Conservation (phyloP, 2,329 filamentous ascomycete genomes). For the Tolypocladium tropicale region DNA sequence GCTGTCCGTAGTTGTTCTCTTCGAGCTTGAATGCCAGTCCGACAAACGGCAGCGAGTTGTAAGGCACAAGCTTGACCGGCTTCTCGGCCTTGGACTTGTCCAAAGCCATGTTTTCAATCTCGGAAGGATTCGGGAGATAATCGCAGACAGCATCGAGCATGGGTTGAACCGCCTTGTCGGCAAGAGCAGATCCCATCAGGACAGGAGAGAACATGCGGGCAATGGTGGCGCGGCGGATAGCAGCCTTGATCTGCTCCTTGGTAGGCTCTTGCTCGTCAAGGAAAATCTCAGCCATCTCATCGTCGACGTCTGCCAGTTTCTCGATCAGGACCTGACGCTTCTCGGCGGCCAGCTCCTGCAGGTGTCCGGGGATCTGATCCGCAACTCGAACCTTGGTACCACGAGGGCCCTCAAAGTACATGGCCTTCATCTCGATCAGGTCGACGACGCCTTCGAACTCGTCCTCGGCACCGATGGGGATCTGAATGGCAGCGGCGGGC, state of each 20-base stretch:
- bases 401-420: conserved; percentile 80
- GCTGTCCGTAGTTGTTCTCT: conserved; percentile 95
- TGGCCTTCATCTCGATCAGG: conserved; percentile 80
- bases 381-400: conserved; percentile 68
- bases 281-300: conserved; percentile 93
- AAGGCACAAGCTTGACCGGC: conserved; percentile 78
- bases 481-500: conserved; percentile 83
- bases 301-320: conserved; percentile 92
- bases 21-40: conserved; percentile 97
- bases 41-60: conserved; percentile 88
- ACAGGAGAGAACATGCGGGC: conserved; percentile 84
- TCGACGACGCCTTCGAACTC: conserved; percentile 89
- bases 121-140: conserved; percentile 83
- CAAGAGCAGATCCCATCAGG: conserved; percentile 90
- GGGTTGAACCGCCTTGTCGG: conserved; percentile 89
- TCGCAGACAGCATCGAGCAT: conserved; percentile 96
- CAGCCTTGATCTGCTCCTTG: conserved; percentile 75
- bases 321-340: conserved; percentile 82
- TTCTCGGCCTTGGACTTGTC: conserved; percentile 72
- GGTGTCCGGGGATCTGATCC: conserved; percentile 73
- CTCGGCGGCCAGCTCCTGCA: conserved; percentile 67
- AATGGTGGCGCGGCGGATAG: conserved; percentile 87
- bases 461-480: conserved; percentile 89
- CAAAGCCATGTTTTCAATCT: conserved; percentile 82
- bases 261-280: conserved; percentile 78